phyloP scores from a whole-genome alignment of 441 rosid species.

The Eutrema salsugineum region DNA sequence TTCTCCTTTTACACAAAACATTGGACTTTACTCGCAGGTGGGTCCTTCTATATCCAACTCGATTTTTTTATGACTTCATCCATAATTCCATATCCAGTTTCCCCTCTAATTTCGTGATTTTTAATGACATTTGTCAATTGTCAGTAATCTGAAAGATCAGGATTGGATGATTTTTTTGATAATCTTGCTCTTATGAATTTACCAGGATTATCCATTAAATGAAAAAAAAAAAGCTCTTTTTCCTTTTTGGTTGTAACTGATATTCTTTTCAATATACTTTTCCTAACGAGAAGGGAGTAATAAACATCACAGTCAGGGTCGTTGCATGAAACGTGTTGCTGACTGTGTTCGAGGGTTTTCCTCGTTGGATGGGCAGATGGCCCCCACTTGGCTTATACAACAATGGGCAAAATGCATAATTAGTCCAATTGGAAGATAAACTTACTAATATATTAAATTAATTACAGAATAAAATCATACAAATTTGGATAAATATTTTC shows the following conservation, averaged over 20 bases:
- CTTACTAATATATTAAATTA: not conserved
- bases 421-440: not conserved
- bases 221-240: not conserved
- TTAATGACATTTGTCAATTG: not conserved
- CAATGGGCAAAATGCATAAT: not conserved
- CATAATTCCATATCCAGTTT: slow-evolving; percentile 25
- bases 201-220: not conserved
- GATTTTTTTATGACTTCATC: slow-evolving; percentile 4
- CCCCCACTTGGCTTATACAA: slow-evolving; percentile 9
- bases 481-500: not conserved
- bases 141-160: not conserved
- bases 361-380: slow-evolving; percentile 28
- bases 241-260: not conserved
- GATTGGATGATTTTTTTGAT: not conserved
- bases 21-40: slow-evolving; percentile 12
- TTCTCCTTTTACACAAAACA: not conserved
- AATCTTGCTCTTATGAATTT: not conserved
- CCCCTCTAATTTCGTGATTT: not conserved
- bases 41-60: slow-evolving; percentile 13
- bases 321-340: slow-evolving; percentile 34
- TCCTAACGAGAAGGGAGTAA: not conserved
- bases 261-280: not conserved
- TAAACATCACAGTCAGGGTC: slow-evolving; percentile 15
- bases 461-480: not conserved
- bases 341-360: slow-evolving; percentile 29